Percentiles rank a stretch among this genome's conserved stretches.
These are phyloP conservation scores for Coriolopsis trogii DNA, from an alignment of 1,284 basidiomycete species.

Conservation along the genomic window DNA sequence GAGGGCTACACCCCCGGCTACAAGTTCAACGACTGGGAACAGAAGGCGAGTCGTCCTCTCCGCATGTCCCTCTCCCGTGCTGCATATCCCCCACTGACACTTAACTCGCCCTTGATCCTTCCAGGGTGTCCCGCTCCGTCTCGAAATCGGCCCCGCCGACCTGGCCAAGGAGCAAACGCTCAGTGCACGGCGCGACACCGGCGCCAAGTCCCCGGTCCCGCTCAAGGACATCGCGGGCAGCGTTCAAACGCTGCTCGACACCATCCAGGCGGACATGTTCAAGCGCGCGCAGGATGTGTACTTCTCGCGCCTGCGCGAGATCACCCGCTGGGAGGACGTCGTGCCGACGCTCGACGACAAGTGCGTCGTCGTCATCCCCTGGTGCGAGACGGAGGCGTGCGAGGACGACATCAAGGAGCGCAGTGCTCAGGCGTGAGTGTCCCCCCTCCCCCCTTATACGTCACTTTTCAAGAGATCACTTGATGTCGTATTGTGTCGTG, in stretches of 20 bases:
- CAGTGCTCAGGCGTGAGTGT: conserved; percentile 80
- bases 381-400: conserved; percentile 94
- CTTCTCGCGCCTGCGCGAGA: conserved; percentile 71
- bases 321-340: conserved; percentile 90
- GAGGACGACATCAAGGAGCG: conserved; percentile 99
- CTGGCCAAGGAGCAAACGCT: conserved; percentile 84
- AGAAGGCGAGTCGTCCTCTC: conserved; percentile 62
- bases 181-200: conserved; percentile 88
- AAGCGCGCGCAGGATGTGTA: conserved; percentile 77
- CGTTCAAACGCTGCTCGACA: conserved; percentile 74
- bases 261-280: conserved; percentile 93
- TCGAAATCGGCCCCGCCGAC: conserved; percentile 97
- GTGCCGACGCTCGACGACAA: conserved; percentile 91
- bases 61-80: neutral
- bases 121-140: conserved; percentile 93
- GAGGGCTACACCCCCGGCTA: conserved; percentile 98
- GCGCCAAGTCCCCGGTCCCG: conserved; percentile 76
- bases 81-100: conserved; percentile 5
- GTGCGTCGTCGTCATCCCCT: conserved; percentile 89
- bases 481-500: too few relatives aligned
- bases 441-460: neutral
- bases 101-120: too few relatives aligned
- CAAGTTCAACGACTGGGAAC: conserved; percentile 99
- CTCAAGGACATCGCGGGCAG: conserved; percentile 62
- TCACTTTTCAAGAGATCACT: too few relatives aligned